These are phyloP conservation scores for Ogataea glucozyma DNA, from an alignment of 805 yeast genomes.

Conservation along the genomic window DNA sequence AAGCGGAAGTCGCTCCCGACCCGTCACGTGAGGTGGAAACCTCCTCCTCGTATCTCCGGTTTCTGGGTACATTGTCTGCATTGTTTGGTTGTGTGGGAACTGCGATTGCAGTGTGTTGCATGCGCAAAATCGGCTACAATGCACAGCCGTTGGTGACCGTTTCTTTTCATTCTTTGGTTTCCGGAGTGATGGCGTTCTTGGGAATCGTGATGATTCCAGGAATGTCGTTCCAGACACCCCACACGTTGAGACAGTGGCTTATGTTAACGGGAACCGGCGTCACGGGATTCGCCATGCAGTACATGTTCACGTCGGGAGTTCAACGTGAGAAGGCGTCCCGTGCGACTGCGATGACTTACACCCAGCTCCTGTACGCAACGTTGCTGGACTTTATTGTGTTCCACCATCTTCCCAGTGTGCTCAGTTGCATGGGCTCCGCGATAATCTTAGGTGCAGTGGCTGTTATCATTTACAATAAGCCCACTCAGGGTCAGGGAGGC, in stretches of 20 bases:
- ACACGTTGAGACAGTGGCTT: constrained; percentile 63
- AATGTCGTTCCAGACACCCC: constrained; percentile 60
- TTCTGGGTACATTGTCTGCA: constrained; percentile 65
- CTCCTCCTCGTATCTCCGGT: constrained; percentile 50
- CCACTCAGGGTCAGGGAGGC: no score
- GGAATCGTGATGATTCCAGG: constrained; percentile 59
- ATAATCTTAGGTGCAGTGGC: constrained; percentile 69
- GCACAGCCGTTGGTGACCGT: constrained; percentile 85
- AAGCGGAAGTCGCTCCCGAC: background rate
- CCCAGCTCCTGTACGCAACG: constrained; percentile 76
- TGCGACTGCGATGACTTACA: constrained; percentile 72
- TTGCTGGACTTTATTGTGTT: constrained; percentile 72
- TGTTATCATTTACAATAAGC: constrained; percentile 55
- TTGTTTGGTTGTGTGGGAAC: constrained; percentile 71
- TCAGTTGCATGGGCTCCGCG: constrained; percentile 68
- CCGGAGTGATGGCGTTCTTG: constrained; percentile 53
- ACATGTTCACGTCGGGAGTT: constrained; percentile 74
- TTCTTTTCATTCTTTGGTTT: constrained; percentile 66
- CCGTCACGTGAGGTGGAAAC: constrained; percentile 40
- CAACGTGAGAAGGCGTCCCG: constrained; percentile 79
- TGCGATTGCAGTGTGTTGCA: constrained; percentile 64
- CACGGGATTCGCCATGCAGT: constrained; percentile 83
- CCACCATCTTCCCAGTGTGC: constrained; percentile 68
- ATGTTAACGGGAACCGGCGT: constrained; percentile 63
- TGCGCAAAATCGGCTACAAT: constrained; percentile 71